Evolutionary conservation across 805 yeast genomes (phyloP).

Genomic region (Grigorovia yakushimaensis): DNA sequence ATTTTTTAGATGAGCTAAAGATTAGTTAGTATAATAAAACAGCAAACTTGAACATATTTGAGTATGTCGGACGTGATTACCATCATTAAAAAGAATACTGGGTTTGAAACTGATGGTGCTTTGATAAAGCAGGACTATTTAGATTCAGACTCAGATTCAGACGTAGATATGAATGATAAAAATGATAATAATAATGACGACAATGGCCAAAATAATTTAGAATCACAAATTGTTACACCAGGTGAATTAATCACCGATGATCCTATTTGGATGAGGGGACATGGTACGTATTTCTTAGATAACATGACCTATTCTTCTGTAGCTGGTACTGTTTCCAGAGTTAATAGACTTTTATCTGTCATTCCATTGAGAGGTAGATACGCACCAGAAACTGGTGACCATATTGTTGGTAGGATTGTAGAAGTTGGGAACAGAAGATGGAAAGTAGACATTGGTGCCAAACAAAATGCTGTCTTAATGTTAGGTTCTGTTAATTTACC

Average conservation of each 20-base stretch:
- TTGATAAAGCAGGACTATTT: not conserved
- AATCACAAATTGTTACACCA: slow-evolving; percentile 64
- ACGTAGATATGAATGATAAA: slow-evolving; percentile 35
- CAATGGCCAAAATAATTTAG: slow-evolving; percentile 19
- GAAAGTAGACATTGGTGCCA: slow-evolving; percentile 96
- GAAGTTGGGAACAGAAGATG: slow-evolving; percentile 92
- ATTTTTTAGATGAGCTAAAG: not conserved
- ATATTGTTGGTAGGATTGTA: slow-evolving; percentile 83
- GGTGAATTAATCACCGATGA: slow-evolving; percentile 96
- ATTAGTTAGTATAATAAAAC: too few species aligned
- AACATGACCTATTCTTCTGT: slow-evolving; percentile 80
- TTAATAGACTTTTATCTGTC: slow-evolving; percentile 79
- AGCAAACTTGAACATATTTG: not conserved
- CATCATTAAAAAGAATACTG: slow-evolving; percentile 20
- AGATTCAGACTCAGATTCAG: slow-evolving; percentile 7
- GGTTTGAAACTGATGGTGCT: slow-evolving; percentile 7
- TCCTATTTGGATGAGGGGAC: slow-evolving; percentile 97
- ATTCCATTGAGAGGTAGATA: slow-evolving; percentile 80
- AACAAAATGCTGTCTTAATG: slow-evolving; percentile 84
- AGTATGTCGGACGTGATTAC: slow-evolving; percentile 24
- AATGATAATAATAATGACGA: slow-evolving; percentile 28
- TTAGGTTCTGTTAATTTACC: slow-evolving; percentile 94
- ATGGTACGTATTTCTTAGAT: slow-evolving; percentile 79
- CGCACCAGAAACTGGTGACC: slow-evolving; percentile 93
- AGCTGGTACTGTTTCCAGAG: slow-evolving; percentile 82